Conservation (phyloP, 1,284 basidiomycete species). For the Marasmius tenuissimus region DNA sequence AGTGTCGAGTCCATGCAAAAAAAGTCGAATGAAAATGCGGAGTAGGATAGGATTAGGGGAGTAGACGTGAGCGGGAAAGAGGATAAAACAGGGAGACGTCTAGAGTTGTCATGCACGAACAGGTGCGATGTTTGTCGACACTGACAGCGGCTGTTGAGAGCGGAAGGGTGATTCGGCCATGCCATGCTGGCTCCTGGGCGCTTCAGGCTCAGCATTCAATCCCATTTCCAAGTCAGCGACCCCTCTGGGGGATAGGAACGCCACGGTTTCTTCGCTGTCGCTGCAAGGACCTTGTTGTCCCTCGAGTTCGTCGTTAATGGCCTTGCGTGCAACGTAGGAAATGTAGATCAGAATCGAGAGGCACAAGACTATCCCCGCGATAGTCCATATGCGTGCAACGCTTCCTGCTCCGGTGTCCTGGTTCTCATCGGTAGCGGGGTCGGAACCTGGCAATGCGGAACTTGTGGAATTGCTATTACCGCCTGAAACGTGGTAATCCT, state of each 20-base stretch:
- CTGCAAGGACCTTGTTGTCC: conserved; percentile 39
- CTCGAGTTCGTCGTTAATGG: conserved; percentile 77
- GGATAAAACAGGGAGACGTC: neutral
- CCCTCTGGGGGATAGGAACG: conserved; percentile 35
- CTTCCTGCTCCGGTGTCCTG: conserved; percentile 48
- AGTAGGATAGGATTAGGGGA: neutral
- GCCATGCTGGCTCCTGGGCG: conserved; percentile 20
- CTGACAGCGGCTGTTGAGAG: conserved; percentile 24
- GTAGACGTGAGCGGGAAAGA: neutral
- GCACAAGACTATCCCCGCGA: conserved; percentile 71
- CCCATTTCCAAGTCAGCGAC: conserved; percentile 7
- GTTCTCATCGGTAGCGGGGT: conserved; percentile 12
- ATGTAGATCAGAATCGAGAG: conserved; percentile 79
- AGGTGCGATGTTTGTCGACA: neutral
- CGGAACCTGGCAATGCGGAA: neutral
- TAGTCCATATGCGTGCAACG: conserved; percentile 64
- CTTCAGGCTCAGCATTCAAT: conserved; percentile 14
- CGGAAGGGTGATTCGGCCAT: conserved; percentile 42
- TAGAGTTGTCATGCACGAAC: neutral
- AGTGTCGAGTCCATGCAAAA: neutral
- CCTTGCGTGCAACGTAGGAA: conserved; percentile 74
- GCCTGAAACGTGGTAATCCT: conserved; percentile 52
- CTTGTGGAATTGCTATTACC: conserved; percentile 11
- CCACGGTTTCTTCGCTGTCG: conserved; percentile 46
- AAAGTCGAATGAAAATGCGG: neutral